Base-by-base conservation (phyloP, 106 monocot genomes). In the Allium cepa region DNA sequence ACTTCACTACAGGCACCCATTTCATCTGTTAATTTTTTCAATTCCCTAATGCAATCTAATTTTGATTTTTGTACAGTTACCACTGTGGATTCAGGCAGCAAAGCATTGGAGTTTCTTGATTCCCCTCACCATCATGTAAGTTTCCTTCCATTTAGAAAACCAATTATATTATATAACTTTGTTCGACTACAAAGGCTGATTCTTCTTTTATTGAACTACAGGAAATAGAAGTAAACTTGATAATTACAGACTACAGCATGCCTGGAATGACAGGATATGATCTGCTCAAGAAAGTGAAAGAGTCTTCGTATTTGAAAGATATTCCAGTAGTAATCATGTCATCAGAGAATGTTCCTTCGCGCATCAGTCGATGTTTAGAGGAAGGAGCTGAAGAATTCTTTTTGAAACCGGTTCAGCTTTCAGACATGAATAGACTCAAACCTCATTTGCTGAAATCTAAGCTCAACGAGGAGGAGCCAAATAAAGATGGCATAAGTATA, bases 311-410 rank as follows among this genome's bases (percentile, higher is more conserved):
- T 50, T 76, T 93, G 66, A 93, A 77, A 66, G 79, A 93, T 57
- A 93, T 93, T 53, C 92, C 92, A 56, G 92, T 93, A 11, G 92
- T 93, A 81, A 84, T 93, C 57, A 93, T 93, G 88, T 93, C 93
- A 50, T 93, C 93, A 63, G 93, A 93, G 78, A 88, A 93, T 75
- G 83, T 83, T 66, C 93, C 93, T 73, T 74, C 86, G 16, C 76
- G 93, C 63, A 93, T 93, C 67, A 79, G 75, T 76, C 46, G 64
- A 64, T 64, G 64, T 26, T 47, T 64, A 48, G 64, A 64, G 48
- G 64, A 47, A 64, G 64, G 64, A 22, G 64, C 64, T 47, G 64
- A 74, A 46, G 87, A 91, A 26, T 91, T 91, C 73, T 84, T 91
- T 68, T 74, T 91, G 7, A 91, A 91, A 46, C 91, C 91, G 67